Evolutionary conservation across 352 stramenopile species (phyloP).

Genomic region (Phytopythium ostracodes): DNA sequence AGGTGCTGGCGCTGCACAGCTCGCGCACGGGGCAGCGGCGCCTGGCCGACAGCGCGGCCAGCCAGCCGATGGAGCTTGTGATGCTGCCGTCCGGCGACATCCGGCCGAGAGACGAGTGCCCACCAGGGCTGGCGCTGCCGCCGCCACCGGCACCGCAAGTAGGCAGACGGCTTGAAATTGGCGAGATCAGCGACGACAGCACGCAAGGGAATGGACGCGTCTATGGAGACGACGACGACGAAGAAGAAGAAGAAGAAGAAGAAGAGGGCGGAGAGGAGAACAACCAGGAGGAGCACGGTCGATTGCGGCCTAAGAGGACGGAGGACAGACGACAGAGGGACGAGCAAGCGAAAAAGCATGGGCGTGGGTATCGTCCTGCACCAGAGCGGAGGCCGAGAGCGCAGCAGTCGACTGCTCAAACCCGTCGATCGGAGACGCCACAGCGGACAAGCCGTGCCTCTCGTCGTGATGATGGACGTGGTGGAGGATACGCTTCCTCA

Average conservation of each 20-base stretch:
- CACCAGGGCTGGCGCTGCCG: constrained; percentile 36
- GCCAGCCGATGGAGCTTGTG: constrained; percentile 55
- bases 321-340: background rate
- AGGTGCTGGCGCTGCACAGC: constrained; percentile 1
- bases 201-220: background rate
- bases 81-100: constrained; percentile 63
- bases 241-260: background rate
- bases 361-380: background rate
- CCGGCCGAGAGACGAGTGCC: constrained; percentile 47
- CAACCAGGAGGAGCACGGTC: background rate
- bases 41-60: constrained; percentile 2
- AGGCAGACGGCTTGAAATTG: background rate
- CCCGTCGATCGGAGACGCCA: background rate
- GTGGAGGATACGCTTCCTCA: background rate
- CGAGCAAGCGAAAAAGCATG: background rate
- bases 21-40: background rate
- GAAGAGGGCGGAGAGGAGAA: constrained; percentile 6
- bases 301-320: constrained; percentile 8
- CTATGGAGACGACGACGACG: background rate
- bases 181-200: constrained; percentile 1
- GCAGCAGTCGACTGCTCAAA: background rate
- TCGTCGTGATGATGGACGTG: too few species aligned
- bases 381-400: background rate
- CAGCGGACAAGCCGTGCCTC: background rate
- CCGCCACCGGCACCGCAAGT: background rate